Evolutionary conservation across 1,284 basidiomycete species (phyloP).

Genomic region (Ustilago bromivora): DNA sequence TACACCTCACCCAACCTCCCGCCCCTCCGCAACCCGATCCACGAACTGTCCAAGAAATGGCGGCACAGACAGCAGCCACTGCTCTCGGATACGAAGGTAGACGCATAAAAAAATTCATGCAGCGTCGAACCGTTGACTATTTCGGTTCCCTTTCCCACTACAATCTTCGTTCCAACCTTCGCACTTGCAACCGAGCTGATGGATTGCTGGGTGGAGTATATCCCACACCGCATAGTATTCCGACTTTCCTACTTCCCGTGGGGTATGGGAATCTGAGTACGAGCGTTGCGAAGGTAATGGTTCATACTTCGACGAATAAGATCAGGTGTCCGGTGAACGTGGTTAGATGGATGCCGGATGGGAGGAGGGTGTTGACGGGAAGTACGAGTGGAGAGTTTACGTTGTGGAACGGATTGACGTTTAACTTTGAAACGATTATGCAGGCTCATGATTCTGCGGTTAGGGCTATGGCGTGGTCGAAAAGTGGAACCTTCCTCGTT

Average conservation of each 20-base stretch:
- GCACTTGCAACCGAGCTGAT: slow-evolving; percentile 20
- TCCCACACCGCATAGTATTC: slow-evolving; percentile 57
- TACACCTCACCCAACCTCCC: slow-evolving; percentile 73
- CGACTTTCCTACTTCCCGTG: slow-evolving; percentile 81
- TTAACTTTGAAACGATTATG: slow-evolving; percentile 99
- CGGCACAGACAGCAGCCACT: slow-evolving; percentile 72
- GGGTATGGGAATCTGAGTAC: slow-evolving; percentile 90
- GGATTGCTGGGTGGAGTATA: slow-evolving; percentile 35
- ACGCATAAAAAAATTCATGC: slow-evolving; percentile 87
- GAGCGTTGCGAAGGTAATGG: slow-evolving; percentile 92
- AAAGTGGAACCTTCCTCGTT: slow-evolving; percentile 89
- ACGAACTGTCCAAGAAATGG: slow-evolving; percentile 81
- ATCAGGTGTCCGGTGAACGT: slow-evolving; percentile 96
- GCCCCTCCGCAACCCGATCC: slow-evolving; percentile 82
- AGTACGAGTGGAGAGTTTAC: slow-evolving; percentile 98
- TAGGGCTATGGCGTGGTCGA: slow-evolving; percentile 87
- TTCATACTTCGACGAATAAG: slow-evolving; percentile 98
- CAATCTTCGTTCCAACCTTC: slow-evolving; percentile 69
- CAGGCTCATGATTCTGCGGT: slow-evolving; percentile 97
- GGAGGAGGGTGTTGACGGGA: slow-evolving; percentile 89
- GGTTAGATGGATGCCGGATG: slow-evolving; percentile 96
- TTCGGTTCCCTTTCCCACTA: slow-evolving; percentile 86
- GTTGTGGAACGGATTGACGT: slow-evolving; percentile 97
- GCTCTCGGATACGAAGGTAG: slow-evolving; percentile 74
- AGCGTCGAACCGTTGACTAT: slow-evolving; percentile 92